Evolutionary conservation across 352 stramenopile genomes (phyloP).

Genomic region (Peronospora tabacina): DNA sequence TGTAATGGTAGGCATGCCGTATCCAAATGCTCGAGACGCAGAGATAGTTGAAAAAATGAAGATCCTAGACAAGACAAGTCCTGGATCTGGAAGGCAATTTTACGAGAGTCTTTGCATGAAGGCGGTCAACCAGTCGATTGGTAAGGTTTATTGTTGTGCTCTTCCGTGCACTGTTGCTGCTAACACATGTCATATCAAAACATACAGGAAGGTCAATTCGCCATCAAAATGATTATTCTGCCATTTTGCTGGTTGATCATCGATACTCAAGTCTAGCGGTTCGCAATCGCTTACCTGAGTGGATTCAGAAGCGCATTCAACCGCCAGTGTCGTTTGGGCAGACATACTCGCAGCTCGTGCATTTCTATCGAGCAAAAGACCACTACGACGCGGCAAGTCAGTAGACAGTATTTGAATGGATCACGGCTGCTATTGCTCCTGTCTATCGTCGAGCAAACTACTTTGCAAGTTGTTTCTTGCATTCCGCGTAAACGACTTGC

Average conservation of each 20-base stretch:
- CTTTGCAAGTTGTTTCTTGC: conserved; percentile 33
- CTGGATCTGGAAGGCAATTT: conserved; percentile 81
- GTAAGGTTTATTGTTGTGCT: conserved; percentile 30
- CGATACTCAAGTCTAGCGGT: conserved; percentile 82
- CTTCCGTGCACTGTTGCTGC: neutral
- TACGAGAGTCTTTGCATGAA: conserved; percentile 99
- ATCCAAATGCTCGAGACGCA: conserved; percentile 93
- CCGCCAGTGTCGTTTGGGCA: conserved; percentile 56
- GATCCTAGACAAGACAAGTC: conserved; percentile 71
- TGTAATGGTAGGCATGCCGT: conserved; percentile 97
- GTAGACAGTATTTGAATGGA: conserved; percentile 14
- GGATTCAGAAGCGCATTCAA: conserved; percentile 76
- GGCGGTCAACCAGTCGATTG: conserved; percentile 98
- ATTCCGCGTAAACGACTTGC: conserved; percentile 63
- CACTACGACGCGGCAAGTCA: conserved; percentile 1
- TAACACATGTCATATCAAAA: conserved; percentile 6
- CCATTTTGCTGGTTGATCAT: conserved; percentile 93
- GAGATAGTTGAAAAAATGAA: conserved; percentile 97
- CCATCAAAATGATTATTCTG: conserved; percentile 95
- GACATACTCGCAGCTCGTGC: conserved; percentile 63
- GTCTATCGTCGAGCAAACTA: conserved; percentile 15
- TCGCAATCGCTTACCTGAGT: conserved; percentile 62
- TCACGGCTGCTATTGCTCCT: conserved; percentile 4
- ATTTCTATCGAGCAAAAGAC: conserved; percentile 67
- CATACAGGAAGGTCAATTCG: conserved; percentile 90